Evolutionary conservation across 129 eudicot genomes (phyloP), one percentile per base, ranked within the genome.

Genomic region (Pittosporum tobira): DNA sequence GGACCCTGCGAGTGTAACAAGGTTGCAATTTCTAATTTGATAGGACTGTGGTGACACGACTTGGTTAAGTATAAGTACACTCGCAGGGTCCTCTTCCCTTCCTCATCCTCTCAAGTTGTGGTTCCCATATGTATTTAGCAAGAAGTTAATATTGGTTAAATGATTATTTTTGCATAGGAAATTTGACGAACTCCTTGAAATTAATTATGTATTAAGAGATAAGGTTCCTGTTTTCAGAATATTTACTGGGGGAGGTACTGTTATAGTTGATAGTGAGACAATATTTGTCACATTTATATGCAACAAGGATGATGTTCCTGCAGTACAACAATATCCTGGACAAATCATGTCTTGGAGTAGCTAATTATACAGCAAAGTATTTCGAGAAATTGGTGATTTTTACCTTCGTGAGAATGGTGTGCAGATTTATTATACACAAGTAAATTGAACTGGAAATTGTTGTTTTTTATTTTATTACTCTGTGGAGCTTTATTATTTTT

Each of bases 261-360:
- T 91, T 47, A 86, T 86, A 53, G 96, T 91, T 55, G 98, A 91
- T 76, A 65, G 62, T 59, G 79, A 75, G 38, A 86, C 98, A 28
- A 73, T 91, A 8, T 91, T 91, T 62, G 84, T 87, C 71, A 80
- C 98, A 5, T 83, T 86, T 68, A 81, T 91, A 68, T 91, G 96
- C 78, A 91, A 87, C 71, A 83, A 80, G 74, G 83, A 74, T 61
- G 90, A 67, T 63, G 83, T 91, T 64, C 80, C 90, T 44, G 74
- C 66, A 62, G 75, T 91, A 51, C 94, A 86, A 60, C 85, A 96
- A 4, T 91, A 91, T 73, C 98, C 98, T 58, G 79, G 73, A 21
- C 94, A 96, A 23, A 91, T 91, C 63, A 91, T 91, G 98, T 73
- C 84, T 36, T 90, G 98, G 98, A 86, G 90, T 73, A 76, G 96